Evolutionary conservation across 202 grass and related monocot genomes (phyloP), one percentile per base, ranked within the genome.

Genomic region (Zizania palustris): DNA sequence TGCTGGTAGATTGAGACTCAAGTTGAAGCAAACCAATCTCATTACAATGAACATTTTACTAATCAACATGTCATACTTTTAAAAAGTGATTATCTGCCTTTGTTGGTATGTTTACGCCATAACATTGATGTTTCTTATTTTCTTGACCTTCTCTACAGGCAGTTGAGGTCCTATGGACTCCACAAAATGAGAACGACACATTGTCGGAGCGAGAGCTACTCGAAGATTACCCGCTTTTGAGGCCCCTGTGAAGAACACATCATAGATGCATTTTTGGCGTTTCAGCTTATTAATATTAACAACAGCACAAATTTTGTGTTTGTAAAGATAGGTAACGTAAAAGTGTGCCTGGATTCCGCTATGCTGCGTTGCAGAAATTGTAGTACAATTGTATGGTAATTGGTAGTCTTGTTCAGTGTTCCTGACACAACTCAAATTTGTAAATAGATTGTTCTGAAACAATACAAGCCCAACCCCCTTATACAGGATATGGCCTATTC

Each of bases 101-200:
- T 60, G 11, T 76, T 50, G 5, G 39, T 82, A 40, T 28, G 13
- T 4, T 21, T 54, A 45, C 5, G 18, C 14, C 6, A 45, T 14
- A 43, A 42, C 9, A 44, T 0, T 50, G 28, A 13, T 48, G 11
- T 48, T 13, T 56, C 3, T n/a, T 39, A 35, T 65, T 77, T 65
- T 9, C 1, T 34, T 76, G 46, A 80, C 28, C 16, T 80, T 80
- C 60, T 14, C 7, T 45, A 9, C 59, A 99, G 96, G 96, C 92
- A 4, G 92, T 99, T 2, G 96, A 99, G 85, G 89, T 93, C 48
- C 73, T 99, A 11, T 99, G 96, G 96, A 99, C 92, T 53, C 96
- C 96, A 67, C 92, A 99, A 66, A 96, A 96, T 45, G 92, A 99
- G 74, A 88, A 86, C 9, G 95, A 95, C 72, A 89, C 96, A 19